Base-by-base conservation (phyloP, 1,139 yeast genomes). In the Lipomyces yarrowii region DNA sequence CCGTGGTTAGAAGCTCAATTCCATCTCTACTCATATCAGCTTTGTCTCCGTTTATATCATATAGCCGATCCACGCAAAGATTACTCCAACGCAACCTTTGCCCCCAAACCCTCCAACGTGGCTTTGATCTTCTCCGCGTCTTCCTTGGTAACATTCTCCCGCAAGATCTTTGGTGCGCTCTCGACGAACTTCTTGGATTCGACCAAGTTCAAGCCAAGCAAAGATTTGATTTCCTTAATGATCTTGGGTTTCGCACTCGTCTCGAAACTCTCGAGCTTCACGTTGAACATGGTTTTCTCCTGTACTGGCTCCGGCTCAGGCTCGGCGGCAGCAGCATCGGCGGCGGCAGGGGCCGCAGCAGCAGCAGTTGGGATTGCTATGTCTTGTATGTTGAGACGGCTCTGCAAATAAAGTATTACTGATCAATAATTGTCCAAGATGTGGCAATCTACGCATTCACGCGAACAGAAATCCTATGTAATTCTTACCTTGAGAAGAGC, bases 141-240 rank as follows among this genome's bases (percentile, higher is more conserved):
- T 77, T 90, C 96, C 83, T 90, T 90, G 69, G 92, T 87, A 67
- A 90, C 91, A 73, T 89, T 89, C 74, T 90, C 96, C 81, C 90
- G 90, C 79, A 90, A 84, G 60, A 90, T 84, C 84, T 94, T 94
- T 74, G 99, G 99, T 70, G 99, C 98, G 75, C 93, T 82, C 82
- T 94, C 99, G 68, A 96, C 99, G 73, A 94, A 91, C 83, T 94
- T 94, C 87, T 94, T 96, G 70, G 98, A 91, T 78, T 94, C 99
- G 69, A 94, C 99, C 73, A 94, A 85, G 21, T 97, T 91, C 76
- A 94, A 84, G 10, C 98, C 98, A 76, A 94, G 84, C 78, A 94
- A 83, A 70, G 90, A 85, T 84, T 94, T 94, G 74, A 94, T 96
- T 82, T 94, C 99, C 84, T 94, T 94, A 79, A 94, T 96, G 77